Evolutionary conservation across 1,284 basidiomycete species (phyloP).

Genomic region (Moesziomyces sp.): DNA sequence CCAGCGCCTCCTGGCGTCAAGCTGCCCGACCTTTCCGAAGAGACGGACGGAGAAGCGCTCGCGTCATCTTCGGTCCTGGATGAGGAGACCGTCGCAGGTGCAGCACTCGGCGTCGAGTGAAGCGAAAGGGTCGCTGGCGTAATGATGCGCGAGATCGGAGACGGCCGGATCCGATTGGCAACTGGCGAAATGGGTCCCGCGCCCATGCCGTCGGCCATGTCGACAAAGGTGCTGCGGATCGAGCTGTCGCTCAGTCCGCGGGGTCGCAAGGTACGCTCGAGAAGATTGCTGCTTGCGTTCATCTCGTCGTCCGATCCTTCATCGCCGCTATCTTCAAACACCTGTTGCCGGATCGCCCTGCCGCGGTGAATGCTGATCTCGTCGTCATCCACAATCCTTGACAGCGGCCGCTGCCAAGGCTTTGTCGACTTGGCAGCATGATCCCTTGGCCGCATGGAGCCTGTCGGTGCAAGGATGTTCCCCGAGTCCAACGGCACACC

Average conservation of each 20-base stretch:
- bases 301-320: conserved; percentile 37
- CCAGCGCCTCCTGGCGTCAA: conserved; percentile 30
- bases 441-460: conserved; percentile 8
- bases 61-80: conserved; percentile 13
- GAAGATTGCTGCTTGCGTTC: conserved; percentile 23
- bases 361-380: conserved; percentile 57
- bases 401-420: conserved; percentile 34
- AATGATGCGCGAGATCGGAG: conserved; percentile 56
- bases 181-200: conserved; percentile 18
- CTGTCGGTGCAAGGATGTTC: conserved; percentile 10
- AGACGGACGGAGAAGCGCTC: conserved; percentile 31
- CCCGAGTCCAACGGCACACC: conserved; percentile 2
- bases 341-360: conserved; percentile 37
- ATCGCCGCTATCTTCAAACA: conserved; percentile 40
- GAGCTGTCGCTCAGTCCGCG: conserved; percentile 64
- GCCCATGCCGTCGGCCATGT: conserved; percentile 33
- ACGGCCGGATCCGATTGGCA: conserved; percentile 22
- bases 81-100: conserved; percentile 2
- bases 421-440: conserved; percentile 8
- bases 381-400: conserved; percentile 60
- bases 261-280: conserved; percentile 45
- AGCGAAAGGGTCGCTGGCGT: conserved; percentile 60
- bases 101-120: conserved; percentile 32
- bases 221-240: conserved; percentile 61
- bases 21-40: conserved; percentile 31